phyloP scores from a whole-genome alignment of 2,329 filamentous ascomycete genomes.

The Penicillium sp. region DNA sequence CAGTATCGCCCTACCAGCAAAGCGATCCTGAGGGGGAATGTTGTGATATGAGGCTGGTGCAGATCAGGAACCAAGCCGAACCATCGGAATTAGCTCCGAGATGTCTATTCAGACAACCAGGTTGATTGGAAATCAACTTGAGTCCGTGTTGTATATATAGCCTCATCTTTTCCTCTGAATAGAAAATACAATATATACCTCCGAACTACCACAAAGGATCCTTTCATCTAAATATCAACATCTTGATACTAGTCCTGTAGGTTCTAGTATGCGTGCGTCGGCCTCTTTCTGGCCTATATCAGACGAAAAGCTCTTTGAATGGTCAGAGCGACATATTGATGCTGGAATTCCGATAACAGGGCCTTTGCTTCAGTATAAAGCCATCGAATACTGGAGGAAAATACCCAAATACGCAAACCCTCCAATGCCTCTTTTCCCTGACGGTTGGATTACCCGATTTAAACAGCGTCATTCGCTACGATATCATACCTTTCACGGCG shows the following conservation, averaged over 20 bases:
- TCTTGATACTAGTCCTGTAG: constrained; percentile 4
- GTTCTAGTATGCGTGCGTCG: background rate
- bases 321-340: constrained; percentile 1
- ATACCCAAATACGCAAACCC: background rate
- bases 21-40: no score
- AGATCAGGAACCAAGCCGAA: no score
- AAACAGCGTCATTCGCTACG: constrained; percentile 3
- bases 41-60: no score
- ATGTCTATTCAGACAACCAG: no score
- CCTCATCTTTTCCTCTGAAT: no score
- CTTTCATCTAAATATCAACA: constrained; percentile 4
- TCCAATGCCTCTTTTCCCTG: background rate
- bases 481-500: constrained; percentile 1
- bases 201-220: no score
- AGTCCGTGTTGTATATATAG: no score
- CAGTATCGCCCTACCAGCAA: no score
- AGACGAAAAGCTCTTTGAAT: background rate
- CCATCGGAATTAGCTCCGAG: no score
- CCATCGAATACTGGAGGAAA: background rate
- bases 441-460: constrained; percentile 2
- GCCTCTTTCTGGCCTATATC: background rate
- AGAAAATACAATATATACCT: no score
- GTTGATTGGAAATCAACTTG: no score
- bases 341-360: constrained; percentile 3
- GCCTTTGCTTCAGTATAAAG: background rate